These are phyloP conservation scores for Gentiana straminea DNA, from an alignment of 257 asterid species.

Conservation along the genomic window DNA sequence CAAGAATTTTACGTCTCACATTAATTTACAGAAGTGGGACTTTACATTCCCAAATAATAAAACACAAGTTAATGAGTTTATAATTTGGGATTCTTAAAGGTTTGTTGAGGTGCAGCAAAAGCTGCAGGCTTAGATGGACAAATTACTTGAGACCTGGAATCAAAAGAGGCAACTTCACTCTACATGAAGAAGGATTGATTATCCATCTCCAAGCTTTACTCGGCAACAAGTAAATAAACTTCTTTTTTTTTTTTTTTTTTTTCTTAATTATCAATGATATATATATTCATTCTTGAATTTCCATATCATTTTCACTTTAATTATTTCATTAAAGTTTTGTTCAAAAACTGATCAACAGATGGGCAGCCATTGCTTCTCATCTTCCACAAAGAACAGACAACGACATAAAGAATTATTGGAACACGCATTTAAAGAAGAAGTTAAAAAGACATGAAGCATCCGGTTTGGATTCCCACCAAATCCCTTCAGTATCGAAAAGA, in stretches of 20 bases:
- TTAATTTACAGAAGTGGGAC: too few species aligned
- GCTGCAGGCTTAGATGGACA: constrained; percentile 95
- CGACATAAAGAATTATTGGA: constrained; percentile 96
- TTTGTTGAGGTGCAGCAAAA: constrained; percentile 92
- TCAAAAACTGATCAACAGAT: constrained; percentile 24
- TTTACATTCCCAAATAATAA: too few species aligned
- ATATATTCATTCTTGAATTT: too few species aligned
- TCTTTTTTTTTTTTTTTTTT: too few species aligned
- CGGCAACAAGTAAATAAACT: constrained; percentile 68
- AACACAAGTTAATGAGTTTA: too few species aligned
- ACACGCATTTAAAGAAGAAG: constrained; percentile 90
- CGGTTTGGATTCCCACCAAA: constrained; percentile 12
- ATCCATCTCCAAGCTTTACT: constrained; percentile 90
- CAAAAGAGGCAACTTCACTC: constrained; percentile 92
- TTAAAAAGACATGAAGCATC: constrained; percentile 44
- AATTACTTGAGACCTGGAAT: constrained; percentile 92
- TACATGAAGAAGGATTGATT: constrained; percentile 97
- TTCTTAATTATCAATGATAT: too few species aligned
- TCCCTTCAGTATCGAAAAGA: constrained; percentile 26
- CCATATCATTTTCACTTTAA: too few species aligned
- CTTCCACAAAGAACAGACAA: constrained; percentile 93
- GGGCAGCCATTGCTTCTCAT: constrained; percentile 98
- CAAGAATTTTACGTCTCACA: too few species aligned
- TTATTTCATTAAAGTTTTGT: too few species aligned
- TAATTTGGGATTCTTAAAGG: too few species aligned